Base-by-base conservation (phyloP, 345 rosid species). In the Hypericum perforatum region DNA sequence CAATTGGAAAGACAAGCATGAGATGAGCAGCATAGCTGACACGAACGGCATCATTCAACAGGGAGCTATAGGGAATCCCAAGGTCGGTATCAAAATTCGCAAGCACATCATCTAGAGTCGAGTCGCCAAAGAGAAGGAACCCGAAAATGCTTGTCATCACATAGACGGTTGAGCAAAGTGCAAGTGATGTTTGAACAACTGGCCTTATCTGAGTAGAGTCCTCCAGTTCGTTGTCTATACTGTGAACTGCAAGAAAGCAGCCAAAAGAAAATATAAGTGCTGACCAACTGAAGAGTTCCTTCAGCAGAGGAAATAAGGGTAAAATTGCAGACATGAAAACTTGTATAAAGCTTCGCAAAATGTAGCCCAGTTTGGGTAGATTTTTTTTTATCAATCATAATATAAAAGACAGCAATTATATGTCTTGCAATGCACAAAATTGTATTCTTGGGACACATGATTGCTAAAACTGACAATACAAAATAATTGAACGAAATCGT, bases 91-190 rank as follows among this genome's bases (percentile, higher is more conserved):
- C 53, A 13, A 65, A 65, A 14, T 65, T 65, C 6, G 63, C 64
- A 14, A 65, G 38, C 29, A 65, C 55, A 65, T 65, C 64, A 53
- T 59, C 59, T 7, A 58, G 57, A 3, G 53, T 65, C 16, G 69
- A 59, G 43, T 65, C 45, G 3, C 70, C 70, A 11, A 66, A 66
- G 12, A 60, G 61, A 7, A 66, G 65, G 16, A 59, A 43, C 3
- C 70, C 70, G n/a, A 60, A 66, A 37, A 66, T 9, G 57, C 65
- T 55, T 16, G 59, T 60, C 61, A 55, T 13, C 11, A 60, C 22
- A 22, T 60, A 60, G 39, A 59, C 59, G 40, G 47, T 16, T 9
- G 70, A 43, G 41, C 61, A 66, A 2, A 66, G 49, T 43, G 43
- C 53, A 22, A 60, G 36, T 38, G 65, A 44, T 2, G 61, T 56